These are phyloP conservation scores for Mortierella sp. DNA, from an alignment of 371 early-diverging fungal species.

Conservation along the genomic window DNA sequence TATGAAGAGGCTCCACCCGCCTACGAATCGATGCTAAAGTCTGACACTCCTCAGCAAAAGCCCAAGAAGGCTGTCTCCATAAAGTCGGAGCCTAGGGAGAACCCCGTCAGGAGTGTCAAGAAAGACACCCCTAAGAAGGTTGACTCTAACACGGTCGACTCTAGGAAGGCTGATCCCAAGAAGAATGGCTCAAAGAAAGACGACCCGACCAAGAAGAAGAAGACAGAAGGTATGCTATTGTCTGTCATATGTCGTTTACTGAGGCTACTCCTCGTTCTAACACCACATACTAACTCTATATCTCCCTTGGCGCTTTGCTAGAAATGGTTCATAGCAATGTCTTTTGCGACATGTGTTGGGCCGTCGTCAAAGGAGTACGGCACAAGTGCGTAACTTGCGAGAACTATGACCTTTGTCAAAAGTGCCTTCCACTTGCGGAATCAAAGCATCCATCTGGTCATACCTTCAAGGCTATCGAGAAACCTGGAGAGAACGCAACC, in stretches of 20 bases:
- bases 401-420: slow-evolving; percentile 64
- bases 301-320: too few relatives aligned
- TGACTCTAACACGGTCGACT: background rate
- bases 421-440: slow-evolving; percentile 46
- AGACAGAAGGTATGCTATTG: background rate
- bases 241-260: background rate
- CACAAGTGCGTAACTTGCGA: slow-evolving; percentile 59
- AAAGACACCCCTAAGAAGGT: background rate
- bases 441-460: slow-evolving; percentile 40
- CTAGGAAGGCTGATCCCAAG: background rate
- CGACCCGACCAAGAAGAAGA: background rate
- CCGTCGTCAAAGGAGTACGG: slow-evolving; percentile 54
- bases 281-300: background rate
- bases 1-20: too few relatives aligned
- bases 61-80: background rate
- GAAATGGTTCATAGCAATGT: slow-evolving; percentile 19
- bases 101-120: too few relatives aligned
- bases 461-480: slow-evolving; percentile 41
- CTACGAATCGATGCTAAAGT: too few relatives aligned
- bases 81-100: too few relatives aligned
- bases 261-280: background rate
- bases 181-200: background rate
- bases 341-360: slow-evolving; percentile 59
- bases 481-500: slow-evolving; percentile 27
- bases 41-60: too few relatives aligned